Evolutionary conservation across 1,284 basidiomycete species (phyloP).

Genomic region (Rhizoctonia solani): DNA sequence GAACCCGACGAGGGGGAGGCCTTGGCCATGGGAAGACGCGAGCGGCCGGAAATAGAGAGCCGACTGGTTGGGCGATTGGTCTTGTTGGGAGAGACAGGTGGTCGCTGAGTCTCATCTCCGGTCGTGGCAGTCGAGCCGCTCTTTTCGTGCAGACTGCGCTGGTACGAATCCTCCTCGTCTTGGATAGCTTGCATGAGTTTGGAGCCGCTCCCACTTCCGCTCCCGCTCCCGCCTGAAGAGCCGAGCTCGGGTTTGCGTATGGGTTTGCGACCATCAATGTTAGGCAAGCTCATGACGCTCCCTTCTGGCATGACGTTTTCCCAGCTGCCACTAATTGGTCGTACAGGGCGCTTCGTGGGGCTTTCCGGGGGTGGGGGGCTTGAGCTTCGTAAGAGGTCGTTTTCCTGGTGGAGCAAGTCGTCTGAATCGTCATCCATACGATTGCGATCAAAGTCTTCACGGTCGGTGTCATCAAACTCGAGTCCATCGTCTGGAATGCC

Average conservation of each 20-base stretch:
- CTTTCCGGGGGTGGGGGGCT: slow-evolving; percentile 17
- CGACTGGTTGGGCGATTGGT: slow-evolving; percentile 6
- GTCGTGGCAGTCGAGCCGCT: neutral
- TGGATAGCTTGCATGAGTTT: slow-evolving; percentile 23
- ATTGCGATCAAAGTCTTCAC: slow-evolving; percentile 25
- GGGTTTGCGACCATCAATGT: neutral
- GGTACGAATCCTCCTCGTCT: slow-evolving; percentile 20
- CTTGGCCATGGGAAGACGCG: slow-evolving; percentile 28
- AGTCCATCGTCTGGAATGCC: slow-evolving; percentile 24
- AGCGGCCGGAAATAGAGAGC: slow-evolving; percentile 10
- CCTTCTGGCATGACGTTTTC: slow-evolving; percentile 25
- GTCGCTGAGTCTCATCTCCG: too few relatives aligned
- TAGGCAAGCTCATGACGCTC: slow-evolving; percentile 9
- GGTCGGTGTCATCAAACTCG: slow-evolving; percentile 30
- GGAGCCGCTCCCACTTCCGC: slow-evolving; percentile 5
- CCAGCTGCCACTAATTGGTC: slow-evolving; percentile 25
- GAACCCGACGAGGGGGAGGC: neutral
- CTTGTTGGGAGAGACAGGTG: neutral
- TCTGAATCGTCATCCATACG: slow-evolving; percentile 27
- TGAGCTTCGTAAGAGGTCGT: slow-evolving; percentile 11
- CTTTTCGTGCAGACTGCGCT: slow-evolving; percentile 8
- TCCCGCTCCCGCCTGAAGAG: neutral
- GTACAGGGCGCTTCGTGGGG: neutral
- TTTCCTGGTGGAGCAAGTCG: slow-evolving; percentile 19
- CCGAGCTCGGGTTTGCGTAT: neutral